Evolutionary conservation across 2,329 filamentous ascomycete genomes (phyloP).

Genomic region (Verticillium zaregamsianum): DNA sequence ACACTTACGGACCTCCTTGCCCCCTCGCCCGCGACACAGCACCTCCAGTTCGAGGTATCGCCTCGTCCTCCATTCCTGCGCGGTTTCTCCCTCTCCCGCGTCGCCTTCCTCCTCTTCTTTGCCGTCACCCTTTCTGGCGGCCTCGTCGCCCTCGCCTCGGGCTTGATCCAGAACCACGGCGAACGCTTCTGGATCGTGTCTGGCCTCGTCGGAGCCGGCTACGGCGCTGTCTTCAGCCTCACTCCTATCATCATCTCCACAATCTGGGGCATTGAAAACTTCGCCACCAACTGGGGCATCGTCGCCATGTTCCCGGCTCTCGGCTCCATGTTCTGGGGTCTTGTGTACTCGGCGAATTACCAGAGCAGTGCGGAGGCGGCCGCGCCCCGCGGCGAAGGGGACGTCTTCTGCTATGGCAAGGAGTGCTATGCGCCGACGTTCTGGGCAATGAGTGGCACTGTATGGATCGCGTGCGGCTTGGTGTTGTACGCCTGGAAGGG

Average conservation of each 20-base stretch:
- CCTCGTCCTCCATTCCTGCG: slow-evolving; percentile 15
- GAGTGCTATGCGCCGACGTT: slow-evolving; percentile 78
- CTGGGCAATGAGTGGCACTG: slow-evolving; percentile 79
- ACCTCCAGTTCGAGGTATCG: slow-evolving; percentile 40
- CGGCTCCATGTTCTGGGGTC: slow-evolving; percentile 84
- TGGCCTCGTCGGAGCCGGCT: slow-evolving; percentile 80
- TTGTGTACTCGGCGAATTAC: slow-evolving; percentile 82
- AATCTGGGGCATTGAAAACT: slow-evolving; percentile 98
- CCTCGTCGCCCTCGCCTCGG: slow-evolving; percentile 73
- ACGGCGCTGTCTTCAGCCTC: slow-evolving; percentile 86
- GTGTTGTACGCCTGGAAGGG: slow-evolving; percentile 82
- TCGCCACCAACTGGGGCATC: slow-evolving; percentile 96
- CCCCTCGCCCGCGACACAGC: slow-evolving; percentile 57
- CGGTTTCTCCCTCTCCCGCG: slow-evolving; percentile 65
- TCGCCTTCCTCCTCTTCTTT: slow-evolving; percentile 74
- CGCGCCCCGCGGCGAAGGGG: slow-evolving; percentile 31
- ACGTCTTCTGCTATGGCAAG: slow-evolving; percentile 73
- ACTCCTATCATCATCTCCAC: slow-evolving; percentile 92
- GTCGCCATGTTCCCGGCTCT: slow-evolving; percentile 86
- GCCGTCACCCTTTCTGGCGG: slow-evolving; percentile 70
- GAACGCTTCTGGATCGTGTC: slow-evolving; percentile 84
- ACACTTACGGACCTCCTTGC: slow-evolving; percentile 86
- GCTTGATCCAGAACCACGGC: slow-evolving; percentile 67
- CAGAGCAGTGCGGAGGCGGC: slow-evolving; percentile 54
- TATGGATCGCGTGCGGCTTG: slow-evolving; percentile 70